phyloP scores from a whole-genome alignment of 1,139 yeast genomes.

The Magnusiomyces ingens region DNA sequence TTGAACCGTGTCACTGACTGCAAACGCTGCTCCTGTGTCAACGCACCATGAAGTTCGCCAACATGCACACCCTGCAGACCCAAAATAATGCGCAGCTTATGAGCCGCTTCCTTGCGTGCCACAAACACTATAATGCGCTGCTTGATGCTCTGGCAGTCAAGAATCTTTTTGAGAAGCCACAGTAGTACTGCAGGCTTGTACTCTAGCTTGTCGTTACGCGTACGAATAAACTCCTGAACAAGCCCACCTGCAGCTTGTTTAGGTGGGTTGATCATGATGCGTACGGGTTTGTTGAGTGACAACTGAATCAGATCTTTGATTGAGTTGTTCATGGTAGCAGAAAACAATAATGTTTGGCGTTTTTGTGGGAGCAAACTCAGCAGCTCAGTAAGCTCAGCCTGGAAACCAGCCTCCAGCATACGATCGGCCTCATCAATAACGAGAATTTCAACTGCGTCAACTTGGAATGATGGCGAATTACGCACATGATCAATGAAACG shows the following conservation, averaged over 20 bases:
- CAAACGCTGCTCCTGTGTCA: slow-evolving; percentile 93
- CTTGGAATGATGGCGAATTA: slow-evolving; percentile 87
- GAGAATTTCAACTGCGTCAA: slow-evolving; percentile 83
- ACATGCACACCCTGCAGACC: slow-evolving; percentile 84
- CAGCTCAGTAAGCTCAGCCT: slow-evolving; percentile 85
- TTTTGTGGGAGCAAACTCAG: slow-evolving; percentile 78
- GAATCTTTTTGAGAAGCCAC: slow-evolving; percentile 56
- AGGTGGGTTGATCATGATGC: slow-evolving; percentile 95
- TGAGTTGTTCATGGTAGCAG: slow-evolving; percentile 96
- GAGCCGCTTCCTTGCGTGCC: slow-evolving; percentile 85
- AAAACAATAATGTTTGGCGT: slow-evolving; percentile 87
- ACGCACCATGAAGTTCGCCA: slow-evolving; percentile 89
- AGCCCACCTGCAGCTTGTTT: slow-evolving; percentile 84
- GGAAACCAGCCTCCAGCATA: slow-evolving; percentile 98
- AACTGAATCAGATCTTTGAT: slow-evolving; percentile 83
- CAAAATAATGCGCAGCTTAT: slow-evolving; percentile 70
- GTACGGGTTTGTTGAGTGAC: slow-evolving; percentile 81
- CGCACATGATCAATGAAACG: slow-evolving; percentile 94
- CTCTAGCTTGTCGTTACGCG: slow-evolving; percentile 73
- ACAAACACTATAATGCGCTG: slow-evolving; percentile 84
- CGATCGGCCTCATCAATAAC: slow-evolving; percentile 98
- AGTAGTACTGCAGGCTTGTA: slow-evolving; percentile 77
- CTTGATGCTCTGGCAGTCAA: slow-evolving; percentile 41
- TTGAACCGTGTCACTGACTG: slow-evolving; percentile 77
- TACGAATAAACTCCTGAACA: slow-evolving; percentile 87